Conservation (phyloP, 805 yeast genomes). For the Nakazawaea ernobii region DNA sequence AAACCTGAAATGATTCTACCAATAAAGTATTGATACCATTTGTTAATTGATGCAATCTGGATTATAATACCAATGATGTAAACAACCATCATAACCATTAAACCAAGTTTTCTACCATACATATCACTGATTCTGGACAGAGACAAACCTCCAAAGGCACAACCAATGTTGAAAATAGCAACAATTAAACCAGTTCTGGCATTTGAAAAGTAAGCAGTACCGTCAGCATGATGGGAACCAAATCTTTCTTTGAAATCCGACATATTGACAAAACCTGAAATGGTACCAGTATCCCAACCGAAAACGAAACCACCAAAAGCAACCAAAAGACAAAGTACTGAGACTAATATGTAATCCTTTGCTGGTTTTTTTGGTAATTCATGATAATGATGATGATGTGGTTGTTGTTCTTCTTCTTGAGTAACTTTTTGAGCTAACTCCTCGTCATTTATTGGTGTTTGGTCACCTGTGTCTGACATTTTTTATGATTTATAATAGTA, state of each 20-base stretch:
- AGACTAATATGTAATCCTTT: conserved; percentile 20
- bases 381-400: conserved; percentile 3
- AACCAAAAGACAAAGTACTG: conserved; percentile 42
- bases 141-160: conserved; percentile 66
- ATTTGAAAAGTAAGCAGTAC: conserved; percentile 39
- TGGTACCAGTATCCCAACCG: conserved; percentile 78
- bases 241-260: conserved; percentile 47
- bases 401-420: neutral
- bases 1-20: conserved; percentile 57
- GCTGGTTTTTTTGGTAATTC: conserved; percentile 20
- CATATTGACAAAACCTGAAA: conserved; percentile 67
- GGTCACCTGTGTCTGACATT: conserved; percentile 10
- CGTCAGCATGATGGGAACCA: conserved; percentile 38
- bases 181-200: conserved; percentile 59
- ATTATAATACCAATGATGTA: conserved; percentile 57
- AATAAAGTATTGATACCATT: conserved; percentile 60
- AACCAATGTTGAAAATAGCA: conserved; percentile 65
- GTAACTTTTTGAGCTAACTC: conserved; percentile 8
- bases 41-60: conserved; percentile 47
- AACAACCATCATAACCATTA: conserved; percentile 46
- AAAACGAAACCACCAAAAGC: conserved; percentile 76
- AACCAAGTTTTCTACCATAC: conserved; percentile 54
- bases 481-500: neutral
- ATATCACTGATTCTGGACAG: conserved; percentile 53
- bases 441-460: conserved; percentile 7